Conservation (phyloP, 345 rosid species). For the Diplotaxis tenuifolia region DNA sequence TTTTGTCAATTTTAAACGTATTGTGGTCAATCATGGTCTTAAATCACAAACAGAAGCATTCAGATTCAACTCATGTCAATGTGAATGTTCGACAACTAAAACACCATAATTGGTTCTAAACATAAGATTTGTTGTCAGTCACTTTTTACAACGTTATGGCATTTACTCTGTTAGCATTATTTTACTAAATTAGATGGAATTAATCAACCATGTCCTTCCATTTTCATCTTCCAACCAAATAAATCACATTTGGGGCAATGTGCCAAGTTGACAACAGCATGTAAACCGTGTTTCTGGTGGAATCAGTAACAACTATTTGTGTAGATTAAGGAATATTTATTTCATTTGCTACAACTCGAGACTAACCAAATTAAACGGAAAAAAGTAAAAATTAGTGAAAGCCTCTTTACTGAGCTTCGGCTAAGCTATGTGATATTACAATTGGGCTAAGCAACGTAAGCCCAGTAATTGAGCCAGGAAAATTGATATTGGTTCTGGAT, state of each 20-base stretch:
- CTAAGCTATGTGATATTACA: background rate
- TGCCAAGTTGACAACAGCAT: slow-evolving; percentile 9
- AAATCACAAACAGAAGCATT: background rate
- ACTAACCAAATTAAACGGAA: background rate
- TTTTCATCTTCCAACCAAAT: slow-evolving; percentile 1
- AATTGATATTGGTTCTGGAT: background rate
- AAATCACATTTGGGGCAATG: slow-evolving; percentile 5
- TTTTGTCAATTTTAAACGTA: background rate
- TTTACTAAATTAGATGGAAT: background rate
- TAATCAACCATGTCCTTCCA: slow-evolving; percentile 12
- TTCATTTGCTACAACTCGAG: too few relatives aligned
- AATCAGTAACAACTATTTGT: background rate
- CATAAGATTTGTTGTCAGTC: background rate
- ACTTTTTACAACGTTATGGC: background rate
- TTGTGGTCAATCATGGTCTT: background rate
- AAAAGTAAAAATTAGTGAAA: background rate
- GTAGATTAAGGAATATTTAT: too few relatives aligned
- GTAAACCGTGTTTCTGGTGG: slow-evolving; percentile 25
- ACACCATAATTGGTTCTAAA: background rate
- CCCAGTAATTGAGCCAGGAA: background rate
- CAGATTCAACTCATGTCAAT: background rate
- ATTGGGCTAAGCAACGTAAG: slow-evolving; percentile 14
- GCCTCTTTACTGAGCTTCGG: background rate
- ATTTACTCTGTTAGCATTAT: background rate
- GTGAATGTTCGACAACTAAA: background rate